Evolutionary conservation across 2,329 filamentous ascomycete species (phyloP).

Genomic region (Rhinocladiella similis): DNA sequence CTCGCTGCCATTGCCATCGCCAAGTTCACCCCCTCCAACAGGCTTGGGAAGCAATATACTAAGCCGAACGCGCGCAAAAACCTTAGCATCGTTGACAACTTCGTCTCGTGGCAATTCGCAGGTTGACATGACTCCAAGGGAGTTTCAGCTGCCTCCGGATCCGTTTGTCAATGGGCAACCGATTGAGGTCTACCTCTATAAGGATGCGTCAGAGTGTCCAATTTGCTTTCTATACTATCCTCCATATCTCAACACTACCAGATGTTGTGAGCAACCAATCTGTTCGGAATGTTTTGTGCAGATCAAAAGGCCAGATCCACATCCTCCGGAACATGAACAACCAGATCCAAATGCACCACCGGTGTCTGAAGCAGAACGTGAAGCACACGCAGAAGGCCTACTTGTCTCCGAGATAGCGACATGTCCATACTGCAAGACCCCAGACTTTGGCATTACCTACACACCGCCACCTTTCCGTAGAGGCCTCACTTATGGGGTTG

Average conservation of each 20-base stretch:
- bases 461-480: constrained; percentile 83
- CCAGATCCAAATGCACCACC: constrained; percentile 42
- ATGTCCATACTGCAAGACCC: constrained; percentile 92
- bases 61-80: constrained; percentile 77
- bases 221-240: constrained; percentile 97
- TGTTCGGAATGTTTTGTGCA: constrained; percentile 99
- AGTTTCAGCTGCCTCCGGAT: constrained; percentile 76
- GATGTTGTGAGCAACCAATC: constrained; percentile 93
- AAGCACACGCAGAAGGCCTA: constrained; percentile 54
- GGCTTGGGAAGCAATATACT: constrained; percentile 60
- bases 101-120: constrained; percentile 72
- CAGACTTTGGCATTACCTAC: constrained; percentile 96
- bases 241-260: constrained; percentile 87
- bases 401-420: constrained; percentile 87
- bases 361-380: constrained; percentile 36
- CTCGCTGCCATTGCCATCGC: constrained; percentile 61
- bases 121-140: constrained; percentile 71
- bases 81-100: constrained; percentile 77
- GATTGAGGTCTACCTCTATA: constrained; percentile 90
- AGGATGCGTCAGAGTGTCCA: constrained; percentile 84
- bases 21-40: constrained; percentile 56
- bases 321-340: constrained; percentile 75
- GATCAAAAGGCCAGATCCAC: constrained; percentile 91
- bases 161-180: constrained; percentile 93
- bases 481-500: constrained; percentile 69